Percentiles rank a stretch among this genome's conserved stretches.
Conservation (phyloP, 2,329 filamentous ascomycete genomes). For the Dryadomyces sulphureus region DNA sequence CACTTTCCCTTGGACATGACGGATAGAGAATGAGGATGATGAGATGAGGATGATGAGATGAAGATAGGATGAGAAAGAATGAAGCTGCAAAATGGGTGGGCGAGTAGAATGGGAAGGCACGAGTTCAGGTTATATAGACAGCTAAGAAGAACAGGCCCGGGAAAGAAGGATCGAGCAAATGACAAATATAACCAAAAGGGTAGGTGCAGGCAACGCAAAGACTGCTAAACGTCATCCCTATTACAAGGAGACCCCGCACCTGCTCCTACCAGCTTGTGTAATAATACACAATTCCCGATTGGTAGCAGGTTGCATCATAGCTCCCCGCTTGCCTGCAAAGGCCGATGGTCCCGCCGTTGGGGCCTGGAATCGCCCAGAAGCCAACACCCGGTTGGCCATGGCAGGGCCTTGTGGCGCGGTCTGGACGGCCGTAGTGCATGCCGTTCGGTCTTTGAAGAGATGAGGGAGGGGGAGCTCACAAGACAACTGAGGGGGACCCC, state of each 20-base stretch:
- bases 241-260: background rate
- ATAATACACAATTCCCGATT: background rate
- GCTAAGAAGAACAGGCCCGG: background rate
- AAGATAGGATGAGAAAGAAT: background rate
- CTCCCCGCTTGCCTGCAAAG: background rate
- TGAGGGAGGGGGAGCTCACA: no score
- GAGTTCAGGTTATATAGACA: background rate
- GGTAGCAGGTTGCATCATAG: background rate
- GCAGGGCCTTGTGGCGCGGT: background rate
- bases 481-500: no score
- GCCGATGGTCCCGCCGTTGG: background rate
- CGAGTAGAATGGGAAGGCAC: background rate
- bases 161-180: background rate
- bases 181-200: background rate
- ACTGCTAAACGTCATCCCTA: background rate
- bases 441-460: no score
- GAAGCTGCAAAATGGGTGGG: background rate
- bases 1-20: constrained; percentile 3
- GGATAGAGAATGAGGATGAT: background rate
- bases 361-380: no score
- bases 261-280: background rate
- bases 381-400: background rate
- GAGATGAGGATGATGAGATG: no score
- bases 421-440: background rate
- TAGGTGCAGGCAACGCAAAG: background rate